These are phyloP conservation scores for Puccinia hordei DNA, from an alignment of 1,284 basidiomycete genomes.

Conservation along the genomic window DNA sequence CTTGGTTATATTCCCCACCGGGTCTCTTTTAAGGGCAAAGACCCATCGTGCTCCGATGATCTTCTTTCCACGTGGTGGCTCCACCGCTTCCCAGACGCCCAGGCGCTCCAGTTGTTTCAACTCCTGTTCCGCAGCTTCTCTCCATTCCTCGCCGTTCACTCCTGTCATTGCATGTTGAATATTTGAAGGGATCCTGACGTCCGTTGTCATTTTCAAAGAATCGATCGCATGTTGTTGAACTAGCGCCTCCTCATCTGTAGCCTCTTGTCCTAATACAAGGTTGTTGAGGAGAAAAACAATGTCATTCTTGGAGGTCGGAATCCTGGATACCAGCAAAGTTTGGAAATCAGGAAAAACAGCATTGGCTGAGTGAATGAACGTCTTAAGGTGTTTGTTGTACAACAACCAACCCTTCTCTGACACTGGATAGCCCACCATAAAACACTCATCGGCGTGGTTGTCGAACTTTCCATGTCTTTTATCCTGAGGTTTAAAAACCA, in stretches of 20 bases:
- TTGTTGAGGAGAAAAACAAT: background rate
- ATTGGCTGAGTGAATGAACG: background rate
- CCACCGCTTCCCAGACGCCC: background rate
- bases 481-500: too few relatives aligned
- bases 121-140: background rate
- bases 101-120: background rate
- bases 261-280: background rate
- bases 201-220: background rate
- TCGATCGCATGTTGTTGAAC: background rate
- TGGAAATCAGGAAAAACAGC: conserved; percentile 5
- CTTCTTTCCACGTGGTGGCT: background rate
- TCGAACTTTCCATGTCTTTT: too few relatives aligned
- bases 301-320: background rate
- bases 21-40: background rate
- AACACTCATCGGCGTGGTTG: too few relatives aligned
- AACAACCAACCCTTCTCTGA: too few relatives aligned
- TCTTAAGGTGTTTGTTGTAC: background rate
- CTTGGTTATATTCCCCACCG: too few relatives aligned
- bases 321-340: background rate
- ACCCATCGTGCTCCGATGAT: conserved; percentile 11
- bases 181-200: background rate
- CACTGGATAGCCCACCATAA: too few relatives aligned
- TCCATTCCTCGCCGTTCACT: background rate
- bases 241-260: background rate
- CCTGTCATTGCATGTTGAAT: background rate